A percentile compares a stretch with the other conserved stretches of the same genome.
These are phyloP conservation scores for Heritiera fomes DNA, from an alignment of 345 rosid species.

Conservation along the genomic window DNA sequence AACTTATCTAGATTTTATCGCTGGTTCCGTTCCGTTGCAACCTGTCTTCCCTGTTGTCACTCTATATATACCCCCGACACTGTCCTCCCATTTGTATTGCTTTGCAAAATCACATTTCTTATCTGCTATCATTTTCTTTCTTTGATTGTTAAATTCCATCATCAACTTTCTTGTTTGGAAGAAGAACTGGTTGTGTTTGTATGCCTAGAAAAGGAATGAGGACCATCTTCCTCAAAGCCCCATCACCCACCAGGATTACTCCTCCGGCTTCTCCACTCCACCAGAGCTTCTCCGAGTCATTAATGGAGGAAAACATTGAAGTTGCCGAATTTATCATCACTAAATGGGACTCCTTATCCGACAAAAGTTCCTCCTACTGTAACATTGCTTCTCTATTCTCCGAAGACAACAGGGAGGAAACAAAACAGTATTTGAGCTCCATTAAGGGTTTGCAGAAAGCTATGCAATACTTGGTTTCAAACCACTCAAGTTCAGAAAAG, in stretches of 20 bases:
- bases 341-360: slow-evolving; percentile 39
- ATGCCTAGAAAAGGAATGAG: slow-evolving; percentile 25
- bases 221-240: slow-evolving; percentile 29
- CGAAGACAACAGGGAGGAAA: slow-evolving; percentile 41
- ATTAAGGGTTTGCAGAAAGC: slow-evolving; percentile 57
- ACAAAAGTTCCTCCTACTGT: slow-evolving; percentile 18
- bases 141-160: not conserved
- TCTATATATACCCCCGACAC: not conserved
- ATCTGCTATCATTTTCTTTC: too few species aligned
- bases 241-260: slow-evolving; percentile 29
- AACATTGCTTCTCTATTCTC: slow-evolving; percentile 43
- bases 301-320: slow-evolving; percentile 52
- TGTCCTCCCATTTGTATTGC: not conserved
- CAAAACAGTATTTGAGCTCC: slow-evolving; percentile 49
- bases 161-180: not conserved
- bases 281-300: slow-evolving; percentile 53
- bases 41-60: not conserved
- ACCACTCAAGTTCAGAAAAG: slow-evolving; percentile 42
- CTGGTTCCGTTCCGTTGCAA: too few species aligned
- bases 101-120: not conserved
- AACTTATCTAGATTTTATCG: too few species aligned
- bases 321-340: slow-evolving; percentile 40
- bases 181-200: not conserved
- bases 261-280: slow-evolving; percentile 37
- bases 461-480: slow-evolving; percentile 48